Base-by-base conservation (phyloP, 2,329 filamentous ascomycete genomes). In the Nectriaceae sp. region DNA sequence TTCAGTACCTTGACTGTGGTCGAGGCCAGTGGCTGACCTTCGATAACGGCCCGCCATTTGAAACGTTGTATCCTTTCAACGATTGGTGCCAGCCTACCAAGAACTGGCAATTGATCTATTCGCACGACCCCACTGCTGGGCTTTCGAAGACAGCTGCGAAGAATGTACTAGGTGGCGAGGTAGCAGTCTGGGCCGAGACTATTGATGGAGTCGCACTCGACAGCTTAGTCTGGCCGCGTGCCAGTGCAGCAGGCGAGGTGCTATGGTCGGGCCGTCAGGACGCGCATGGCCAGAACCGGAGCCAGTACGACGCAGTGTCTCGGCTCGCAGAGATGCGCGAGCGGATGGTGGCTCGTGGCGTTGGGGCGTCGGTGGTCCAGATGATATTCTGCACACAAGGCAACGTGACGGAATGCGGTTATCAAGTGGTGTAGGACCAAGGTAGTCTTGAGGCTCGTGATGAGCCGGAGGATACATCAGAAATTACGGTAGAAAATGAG, bases 71-170 rank as follows among this genome's bases (percentile, higher is more conserved):
- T 65, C 89, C 89, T 0, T 96, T 88, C 73, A 71, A 75, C 49
- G 90, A 95, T 73, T 96, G 91, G 79, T 96, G 90, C 71, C 74
- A 75, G 0, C 91, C 91, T 2, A 77, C 77, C 63, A 90, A 96
- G 74, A 89, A 82, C 71, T 96, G 91, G 91, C 81, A 84, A 5
- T 75, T 89, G 21, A 79, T 93, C 49, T 96, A 96, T 75, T 81
- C 83, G 18, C 88, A 93, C 68, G 86, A 96, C 64, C 90, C 90
- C 0, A 73, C 84, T 3, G 76, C 72, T 3, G 82, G 81, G 39
- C 75, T 96, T 4, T 79, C 85, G 0, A 70, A 69, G 10, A 76
- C 84, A 21, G 69, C 83, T 37, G 80, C 83, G 21, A 77, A 85
- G 62, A 78, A 89, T 11, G 85, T 96, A 3, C 68, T 94, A 8